phyloP scores from a whole-genome alignment of 306 rosid genomes.

The Gillenia trifoliata region DNA sequence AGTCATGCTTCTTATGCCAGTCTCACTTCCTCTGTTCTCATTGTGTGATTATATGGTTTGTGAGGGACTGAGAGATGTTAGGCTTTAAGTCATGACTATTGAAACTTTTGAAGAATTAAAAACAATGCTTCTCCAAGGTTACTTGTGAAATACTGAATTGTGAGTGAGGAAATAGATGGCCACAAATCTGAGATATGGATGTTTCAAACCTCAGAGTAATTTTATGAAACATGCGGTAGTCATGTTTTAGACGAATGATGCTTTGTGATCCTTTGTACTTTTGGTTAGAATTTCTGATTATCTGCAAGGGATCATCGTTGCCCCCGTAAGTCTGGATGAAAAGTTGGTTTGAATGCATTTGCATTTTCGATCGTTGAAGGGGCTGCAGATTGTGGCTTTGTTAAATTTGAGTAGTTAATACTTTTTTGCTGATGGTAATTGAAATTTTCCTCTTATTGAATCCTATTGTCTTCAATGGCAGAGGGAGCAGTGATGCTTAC shows the following conservation, averaged over 20 bases:
- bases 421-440: background rate
- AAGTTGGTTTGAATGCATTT: background rate
- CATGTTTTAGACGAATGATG: too few relatives aligned
- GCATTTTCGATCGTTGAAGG: background rate
- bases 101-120: background rate
- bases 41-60: background rate
- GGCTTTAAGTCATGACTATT: background rate
- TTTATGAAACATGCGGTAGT: background rate
- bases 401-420: background rate
- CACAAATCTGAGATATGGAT: background rate
- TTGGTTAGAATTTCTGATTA: too few relatives aligned
- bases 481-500: constrained; percentile 12
- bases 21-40: background rate
- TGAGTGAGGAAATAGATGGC: background rate
- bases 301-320: background rate
- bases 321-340: background rate
- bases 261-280: too few relatives aligned
- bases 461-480: constrained; percentile 5
- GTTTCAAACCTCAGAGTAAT: background rate
- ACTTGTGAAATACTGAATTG: background rate
- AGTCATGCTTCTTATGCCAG: background rate
- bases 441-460: background rate
- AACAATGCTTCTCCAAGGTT: background rate
- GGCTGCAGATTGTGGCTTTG: background rate
- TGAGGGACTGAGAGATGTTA: background rate